A percentile compares a stretch with the other conserved stretches of the same genome.
These are phyloP conservation scores for Colletotrichum liriopes DNA, from an alignment of 2,329 filamentous ascomycete species.

Conservation along the genomic window DNA sequence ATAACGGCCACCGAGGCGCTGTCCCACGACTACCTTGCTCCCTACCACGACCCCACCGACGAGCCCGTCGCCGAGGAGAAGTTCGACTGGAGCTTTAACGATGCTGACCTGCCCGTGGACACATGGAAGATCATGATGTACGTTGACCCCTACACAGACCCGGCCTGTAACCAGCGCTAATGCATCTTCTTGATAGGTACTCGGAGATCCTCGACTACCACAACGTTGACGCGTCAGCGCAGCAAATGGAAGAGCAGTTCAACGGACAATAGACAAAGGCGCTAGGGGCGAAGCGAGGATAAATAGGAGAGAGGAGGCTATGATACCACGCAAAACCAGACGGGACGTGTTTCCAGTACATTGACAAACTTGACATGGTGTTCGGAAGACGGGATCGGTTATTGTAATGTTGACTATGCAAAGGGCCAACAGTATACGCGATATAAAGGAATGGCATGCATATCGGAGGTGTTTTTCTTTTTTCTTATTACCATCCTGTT, in stretches of 20 bases:
- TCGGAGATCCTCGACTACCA: conserved; percentile 99
- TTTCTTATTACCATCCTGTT: conserved; percentile 20
- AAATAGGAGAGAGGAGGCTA: conserved; percentile 36
- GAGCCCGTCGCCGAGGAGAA: conserved; percentile 97
- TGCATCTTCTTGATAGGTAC: conserved; percentile 75
- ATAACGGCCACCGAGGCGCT: conserved; percentile 90
- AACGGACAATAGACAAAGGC: conserved; percentile 54
- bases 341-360: conserved; percentile 42
- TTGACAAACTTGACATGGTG: conserved; percentile 43
- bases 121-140: conserved; percentile 99
- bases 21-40: conserved; percentile 92
- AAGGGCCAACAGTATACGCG: conserved; percentile 43
- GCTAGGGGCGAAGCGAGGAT: conserved; percentile 21
- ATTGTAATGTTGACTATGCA: conserved; percentile 43
- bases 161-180: neutral
- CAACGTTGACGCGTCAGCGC: conserved; percentile 79
- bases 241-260: conserved; percentile 53
- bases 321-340: conserved; percentile 45
- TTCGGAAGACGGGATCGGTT: conserved; percentile 41
- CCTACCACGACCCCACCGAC: conserved; percentile 97
- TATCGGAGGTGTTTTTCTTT: conserved; percentile 35
- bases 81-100: conserved; percentile 99
- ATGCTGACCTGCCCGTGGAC: conserved; percentile 95
- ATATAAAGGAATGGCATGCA: conserved; percentile 43
- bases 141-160: conserved; percentile 51